Evolutionary conservation across 352 stramenopile genomes (phyloP).

Genomic region (Pythium insidiosum): DNA sequence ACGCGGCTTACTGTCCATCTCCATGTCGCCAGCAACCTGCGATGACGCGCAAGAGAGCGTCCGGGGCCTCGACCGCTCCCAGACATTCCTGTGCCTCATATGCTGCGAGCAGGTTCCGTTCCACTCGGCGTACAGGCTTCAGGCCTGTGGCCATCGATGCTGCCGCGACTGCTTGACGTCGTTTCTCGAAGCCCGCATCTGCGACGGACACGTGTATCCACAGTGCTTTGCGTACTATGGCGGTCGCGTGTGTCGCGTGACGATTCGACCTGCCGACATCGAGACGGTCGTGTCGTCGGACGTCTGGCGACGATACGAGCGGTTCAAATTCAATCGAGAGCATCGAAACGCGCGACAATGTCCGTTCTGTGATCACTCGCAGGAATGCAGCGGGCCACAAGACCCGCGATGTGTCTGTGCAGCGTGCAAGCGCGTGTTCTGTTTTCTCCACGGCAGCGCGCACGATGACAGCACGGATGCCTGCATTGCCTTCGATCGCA

Average conservation of each 20-base stretch:
- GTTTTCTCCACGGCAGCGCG: conserved; percentile 6
- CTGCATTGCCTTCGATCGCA: conserved; percentile 1
- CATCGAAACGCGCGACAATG: neutral
- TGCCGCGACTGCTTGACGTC: conserved; percentile 8
- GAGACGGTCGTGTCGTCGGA: conserved; percentile 7
- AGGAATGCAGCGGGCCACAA: neutral
- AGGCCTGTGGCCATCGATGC: conserved; percentile 11
- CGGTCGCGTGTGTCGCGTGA: neutral
- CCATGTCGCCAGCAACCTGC: too few species aligned
- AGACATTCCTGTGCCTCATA: conserved; percentile 2
- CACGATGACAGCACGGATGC: neutral
- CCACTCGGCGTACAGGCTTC: neutral
- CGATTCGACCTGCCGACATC: conserved; percentile 4
- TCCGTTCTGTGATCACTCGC: conserved; percentile 4
- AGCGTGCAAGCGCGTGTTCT: neutral
- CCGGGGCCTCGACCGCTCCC: neutral
- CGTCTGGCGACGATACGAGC: conserved; percentile 26
- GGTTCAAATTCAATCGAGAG: conserved; percentile 14
- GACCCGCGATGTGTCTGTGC: conserved; percentile 1
- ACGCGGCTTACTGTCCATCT: too few species aligned
- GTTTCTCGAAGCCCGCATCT: conserved; percentile 12
- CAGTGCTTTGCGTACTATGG: conserved; percentile 35
- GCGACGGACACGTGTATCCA: conserved; percentile 35
- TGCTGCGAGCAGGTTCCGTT: too few species aligned
- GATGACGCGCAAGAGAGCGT: too few species aligned